Evolutionary conservation across 1,139 yeast genomes (phyloP), one percentile per base, ranked within the genome.

Genomic region (Yamadazyma taylorii): DNA sequence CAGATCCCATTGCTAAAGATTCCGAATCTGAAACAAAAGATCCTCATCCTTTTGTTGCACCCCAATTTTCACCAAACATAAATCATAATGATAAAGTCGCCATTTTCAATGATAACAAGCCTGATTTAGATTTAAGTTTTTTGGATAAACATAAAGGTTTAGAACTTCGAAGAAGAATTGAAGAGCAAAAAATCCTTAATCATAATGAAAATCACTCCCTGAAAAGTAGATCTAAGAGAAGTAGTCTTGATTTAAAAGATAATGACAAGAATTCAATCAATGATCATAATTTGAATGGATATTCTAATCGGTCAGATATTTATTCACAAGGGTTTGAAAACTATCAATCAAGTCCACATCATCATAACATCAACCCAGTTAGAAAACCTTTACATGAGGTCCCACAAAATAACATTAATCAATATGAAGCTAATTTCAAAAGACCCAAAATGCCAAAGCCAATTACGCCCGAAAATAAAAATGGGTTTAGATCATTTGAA

Each of bases 111-210:
- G 30, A 27, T 15, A 19, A 12, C 36, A 16, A 26, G 5, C 4
- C 8, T 28, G 31, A 37, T 3, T 34, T 39, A 4, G 41, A 39
- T 22, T 29, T 42, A 9, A 34, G 42, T 17, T 42, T 42, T 27
- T 24, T 40, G 10, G 38, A 37, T 3, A 50, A 50, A 32, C 55
- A 55, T 15, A 60, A 57, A 33, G 61, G 59, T 34, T 38, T 44
- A 4, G 66, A 60, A 35, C 45, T 62, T 9, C 47, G 64, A 34
- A 48, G 47, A 34, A 42, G 61, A 36, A 59, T 60, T 14, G 64
- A 63, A 23, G 58, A 60, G 33, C 60, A 59, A 37, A 55, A 55
- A 38, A 40, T 29, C 28, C 24, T 51, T 8, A 52, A 52, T 37
- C 57, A 51, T 24, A 17, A 26, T 3, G 42, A 43, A 30, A 35